phyloP scores from a whole-genome alignment of 2,329 filamentous ascomycete genomes.

The Penicillium sp. region DNA sequence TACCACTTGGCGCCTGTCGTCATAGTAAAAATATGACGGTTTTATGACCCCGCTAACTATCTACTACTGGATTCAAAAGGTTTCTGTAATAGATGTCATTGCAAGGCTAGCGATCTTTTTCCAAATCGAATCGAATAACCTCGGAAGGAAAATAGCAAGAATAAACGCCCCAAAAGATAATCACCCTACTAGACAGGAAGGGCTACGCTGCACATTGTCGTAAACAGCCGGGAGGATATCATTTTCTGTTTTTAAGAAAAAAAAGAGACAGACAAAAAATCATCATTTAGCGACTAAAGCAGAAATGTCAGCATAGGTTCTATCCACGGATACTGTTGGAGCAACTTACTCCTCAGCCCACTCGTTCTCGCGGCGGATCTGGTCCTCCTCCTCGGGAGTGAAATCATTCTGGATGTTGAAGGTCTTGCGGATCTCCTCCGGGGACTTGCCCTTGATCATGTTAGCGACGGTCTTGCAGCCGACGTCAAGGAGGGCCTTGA shows the following conservation, averaged over 20 bases:
- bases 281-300: conserved; percentile 44
- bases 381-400: conserved; percentile 96
- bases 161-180: conserved; percentile 1
- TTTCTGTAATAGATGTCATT: background rate
- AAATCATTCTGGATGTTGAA: conserved; percentile 99
- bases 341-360: conserved; percentile 67
- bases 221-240: conserved; percentile 2
- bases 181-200: background rate
- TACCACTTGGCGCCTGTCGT: background rate
- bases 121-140: background rate
- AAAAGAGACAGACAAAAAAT: background rate
- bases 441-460: conserved; percentile 99
- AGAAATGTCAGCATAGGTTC: conserved; percentile 7
- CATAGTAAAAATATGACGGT: background rate
- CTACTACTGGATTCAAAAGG: background rate
- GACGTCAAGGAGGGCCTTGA: conserved; percentile 94
- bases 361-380: conserved; percentile 86
- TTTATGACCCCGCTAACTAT: conserved; percentile 3
- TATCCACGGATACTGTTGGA: background rate
- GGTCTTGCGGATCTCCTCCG: conserved; percentile 97
- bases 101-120: background rate
- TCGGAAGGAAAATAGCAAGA: background rate
- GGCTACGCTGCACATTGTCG: background rate
- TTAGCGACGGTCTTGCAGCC: conserved; percentile 99
- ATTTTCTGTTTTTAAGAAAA: background rate